Base-by-base conservation (phyloP, 805 yeast genomes). In the Candida odintsovae region DNA sequence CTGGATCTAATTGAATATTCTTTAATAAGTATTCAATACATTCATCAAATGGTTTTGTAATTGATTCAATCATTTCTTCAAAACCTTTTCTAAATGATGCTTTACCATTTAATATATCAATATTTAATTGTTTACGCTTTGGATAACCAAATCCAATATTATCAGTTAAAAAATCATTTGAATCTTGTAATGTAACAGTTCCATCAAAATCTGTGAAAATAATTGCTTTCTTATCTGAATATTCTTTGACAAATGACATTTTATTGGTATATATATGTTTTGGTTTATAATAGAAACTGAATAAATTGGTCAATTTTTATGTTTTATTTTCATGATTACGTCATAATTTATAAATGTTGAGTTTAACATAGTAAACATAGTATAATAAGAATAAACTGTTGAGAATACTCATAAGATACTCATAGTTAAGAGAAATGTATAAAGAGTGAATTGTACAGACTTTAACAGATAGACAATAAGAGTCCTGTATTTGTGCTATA, bases 121-220 rank as follows among this genome's bases (percentile, higher is more conserved):
- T 82, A 66, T 87, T 88, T 50, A 92, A 71, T 26, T 69, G 80
- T 47, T 72, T 67, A 56, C 99, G 78, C 52, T 75, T 73, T 23
- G 73, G 80, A 42, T 70, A 68, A 3, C 98, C 98, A 65, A 89
- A 85, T 4, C 99, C 99, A 20, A 85, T 71, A 56, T 78, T 79
- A 64, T 94, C 98, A 9, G 97, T 90, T 52, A 94, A 70, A 64
- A 74, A 86, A 66, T 94, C 98, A 65, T 94, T 94, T 49, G 96
- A 86, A 65, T 94, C 99, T 65, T 92, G 95, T 49, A 86, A 70
- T 12, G 99, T 94, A 53, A 94, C 94, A 2, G 99, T 94, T 25
- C 99, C 99, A 64, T 94, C 99, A 80, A 95, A 94, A 66, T 94
- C 99, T 38, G 97, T 86, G 72, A 94, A 94, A 38, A 94, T 85